A percentile compares a stretch with the other conserved stretches of the same genome.
Conservation (phyloP, 768 basidiomycete genomes). For the Xerocomellus amylosporus region DNA sequence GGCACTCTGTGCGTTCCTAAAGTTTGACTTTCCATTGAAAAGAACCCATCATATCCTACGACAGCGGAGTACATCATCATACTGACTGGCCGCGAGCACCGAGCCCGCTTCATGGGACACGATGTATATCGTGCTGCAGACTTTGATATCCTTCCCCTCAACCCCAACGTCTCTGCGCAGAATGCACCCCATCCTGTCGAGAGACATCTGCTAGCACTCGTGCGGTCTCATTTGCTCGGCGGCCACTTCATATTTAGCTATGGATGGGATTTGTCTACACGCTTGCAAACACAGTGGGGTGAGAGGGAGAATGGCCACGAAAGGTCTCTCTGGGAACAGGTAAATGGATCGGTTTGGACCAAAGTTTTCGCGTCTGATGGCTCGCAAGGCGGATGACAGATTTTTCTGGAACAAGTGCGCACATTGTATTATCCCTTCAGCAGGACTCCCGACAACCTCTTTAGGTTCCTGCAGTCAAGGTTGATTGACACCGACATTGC, state of each 20-base stretch:
- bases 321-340: conserved; percentile 75
- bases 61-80: conserved; percentile 92
- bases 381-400: conserved; percentile 77
- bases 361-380: conserved; percentile 9
- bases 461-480: conserved; percentile 54
- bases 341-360: conserved; percentile 35
- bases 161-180: conserved; percentile 62
- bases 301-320: conserved; percentile 47
- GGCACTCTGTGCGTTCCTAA: conserved; percentile 57
- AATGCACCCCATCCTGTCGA: conserved; percentile 83
- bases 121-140: conserved; percentile 88
- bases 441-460: conserved; percentile 1
- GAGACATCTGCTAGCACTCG: conserved; percentile 79
- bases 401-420: conserved; percentile 93
- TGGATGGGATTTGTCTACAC: conserved; percentile 82
- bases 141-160: conserved; percentile 87
- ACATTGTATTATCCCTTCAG: background rate
- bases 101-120: conserved; percentile 76
- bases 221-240: conserved; percentile 76
- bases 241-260: conserved; percentile 92
- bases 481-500: conserved; percentile 57
- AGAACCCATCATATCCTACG: background rate
- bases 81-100: conserved; percentile 77
- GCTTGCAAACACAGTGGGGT: conserved; percentile 80
- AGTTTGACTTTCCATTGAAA: background rate